Conservation (phyloP, 176 grass and related monocot species). For the Oryza rufipogon region DNA sequence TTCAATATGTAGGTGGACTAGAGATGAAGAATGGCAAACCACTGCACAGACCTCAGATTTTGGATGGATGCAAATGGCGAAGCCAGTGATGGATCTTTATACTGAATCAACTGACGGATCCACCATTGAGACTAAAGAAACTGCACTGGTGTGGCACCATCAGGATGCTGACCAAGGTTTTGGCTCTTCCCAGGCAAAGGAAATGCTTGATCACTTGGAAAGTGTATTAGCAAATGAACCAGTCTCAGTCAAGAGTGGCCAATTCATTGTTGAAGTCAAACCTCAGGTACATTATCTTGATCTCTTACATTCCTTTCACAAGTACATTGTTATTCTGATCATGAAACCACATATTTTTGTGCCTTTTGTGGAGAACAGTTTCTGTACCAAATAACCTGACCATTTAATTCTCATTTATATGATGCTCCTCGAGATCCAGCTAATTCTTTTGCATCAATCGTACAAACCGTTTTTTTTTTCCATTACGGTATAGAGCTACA, state of each 20-base stretch:
- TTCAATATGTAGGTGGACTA: conserved; percentile 52
- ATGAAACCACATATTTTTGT: neutral
- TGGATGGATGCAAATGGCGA: conserved; percentile 81
- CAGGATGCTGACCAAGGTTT: conserved; percentile 89
- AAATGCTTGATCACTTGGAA: conserved; percentile 83
- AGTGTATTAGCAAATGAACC: conserved; percentile 75
- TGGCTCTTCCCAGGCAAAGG: conserved; percentile 83
- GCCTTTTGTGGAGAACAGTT: neutral
- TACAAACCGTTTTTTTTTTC: neutral
- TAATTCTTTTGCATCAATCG: neutral
- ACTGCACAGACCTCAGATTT: conserved; percentile 55
- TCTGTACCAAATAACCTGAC: neutral
- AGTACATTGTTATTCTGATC: neutral
- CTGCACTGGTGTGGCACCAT: conserved; percentile 87
- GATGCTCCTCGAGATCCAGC: neutral
- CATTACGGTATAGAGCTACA: neutral
- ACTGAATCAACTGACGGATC: conserved; percentile 89
- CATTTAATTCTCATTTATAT: neutral
- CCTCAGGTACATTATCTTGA: conserved; percentile 60
- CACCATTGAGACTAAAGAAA: conserved; percentile 75
- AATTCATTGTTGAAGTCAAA: conserved; percentile 93
- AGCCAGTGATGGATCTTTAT: conserved; percentile 88
- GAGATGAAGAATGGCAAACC: conserved; percentile 67
- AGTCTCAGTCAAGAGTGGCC: conserved; percentile 80
- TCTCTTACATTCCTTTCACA: conserved; percentile 17